Base-by-base conservation (phyloP, 805 yeast genomes). In the Kodamaea neixiangensis region DNA sequence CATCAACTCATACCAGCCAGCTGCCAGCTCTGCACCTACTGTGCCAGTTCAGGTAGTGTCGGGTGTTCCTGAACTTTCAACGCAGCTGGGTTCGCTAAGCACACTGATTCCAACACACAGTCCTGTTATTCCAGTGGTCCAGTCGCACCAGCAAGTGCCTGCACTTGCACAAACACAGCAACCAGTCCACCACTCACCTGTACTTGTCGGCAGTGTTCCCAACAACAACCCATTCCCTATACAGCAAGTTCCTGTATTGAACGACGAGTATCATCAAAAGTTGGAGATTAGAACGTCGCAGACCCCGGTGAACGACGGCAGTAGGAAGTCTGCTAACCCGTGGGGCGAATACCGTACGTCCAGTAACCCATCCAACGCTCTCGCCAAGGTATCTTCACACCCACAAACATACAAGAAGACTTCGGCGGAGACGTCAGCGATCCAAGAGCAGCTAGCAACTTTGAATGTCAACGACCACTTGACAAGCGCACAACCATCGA, bases 291-390 rank as follows among this genome's bases (percentile, higher is more conserved):
- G 44, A 35, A 35, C 39, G 33, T 19, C 39, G 7, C 44, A 45
- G n/a, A 38, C 44, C 1, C 25, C 14, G 7, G 20, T 17, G 7
- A 33, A 29, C n/a, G 44, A 14, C 7, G 34, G 34, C 18, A 34
- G 47, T 5, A 52, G 51, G 40, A 60, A 55, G 34, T 49, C 51
- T 48, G 62, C 63, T 11, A 70, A 70, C 44, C 75, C 75, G 3
- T 70, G 75, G 75, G 71, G 70, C 2, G 69, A 65, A 7, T 69
- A 56, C 50, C 56, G 63, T 21, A 22, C 33, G 19, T 20, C 50
- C 25, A 14, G 22, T 25, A 25, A 25, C 9, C 18, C 40, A n/a
- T 4, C 43, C 14, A 25, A 42, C 14, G 35, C 54, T 6, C 15
- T 48, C 14, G 33, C 47, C 19, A 48, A 46, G 33, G 46, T 45